Percentiles rank a stretch among this genome's conserved stretches.
Conservation (phyloP, 306 rosid genomes). For the Medicago lupulina region DNA sequence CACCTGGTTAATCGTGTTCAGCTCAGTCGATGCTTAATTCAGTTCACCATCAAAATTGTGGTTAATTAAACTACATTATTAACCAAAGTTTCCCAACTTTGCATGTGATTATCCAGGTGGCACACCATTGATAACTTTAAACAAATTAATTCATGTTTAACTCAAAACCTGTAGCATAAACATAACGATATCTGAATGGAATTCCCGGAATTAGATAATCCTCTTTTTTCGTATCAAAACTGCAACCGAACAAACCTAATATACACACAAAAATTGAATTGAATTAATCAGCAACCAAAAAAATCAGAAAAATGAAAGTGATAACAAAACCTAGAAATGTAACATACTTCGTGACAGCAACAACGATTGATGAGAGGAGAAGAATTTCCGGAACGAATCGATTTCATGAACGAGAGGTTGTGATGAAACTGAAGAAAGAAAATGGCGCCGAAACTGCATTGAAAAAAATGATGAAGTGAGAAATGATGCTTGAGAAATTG, state of each 20-base stretch:
- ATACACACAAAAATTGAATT: constrained; percentile 12
- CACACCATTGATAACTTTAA: not conserved
- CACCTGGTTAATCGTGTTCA: too few species aligned
- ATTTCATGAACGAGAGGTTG: constrained; percentile 45
- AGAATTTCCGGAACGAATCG: constrained; percentile 38
- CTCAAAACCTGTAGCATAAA: constrained; percentile 72
- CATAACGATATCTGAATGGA: constrained; percentile 53
- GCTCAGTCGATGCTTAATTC: too few species aligned
- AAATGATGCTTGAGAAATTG: too few species aligned
- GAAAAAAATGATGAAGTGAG: constrained; percentile 11
- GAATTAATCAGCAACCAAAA: not conserved
- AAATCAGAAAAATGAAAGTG: not conserved
- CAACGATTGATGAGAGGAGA: constrained; percentile 44
- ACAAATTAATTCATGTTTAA: constrained; percentile 22
- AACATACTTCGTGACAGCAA: constrained; percentile 55
- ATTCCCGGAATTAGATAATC: constrained; percentile 40
- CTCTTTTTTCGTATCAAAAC: constrained; percentile 46
- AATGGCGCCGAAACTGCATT: constrained; percentile 69
- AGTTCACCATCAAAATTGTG: too few species aligned
- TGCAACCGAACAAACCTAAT: constrained; percentile 56
- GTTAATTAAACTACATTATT: too few species aligned
- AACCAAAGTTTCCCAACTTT: too few species aligned
- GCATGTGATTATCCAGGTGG: too few species aligned
- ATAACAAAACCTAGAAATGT: not conserved
- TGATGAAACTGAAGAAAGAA: constrained; percentile 53